phyloP scores from a whole-genome alignment of 169 alveolate genomes.

The Eimeria praecox region DNA sequence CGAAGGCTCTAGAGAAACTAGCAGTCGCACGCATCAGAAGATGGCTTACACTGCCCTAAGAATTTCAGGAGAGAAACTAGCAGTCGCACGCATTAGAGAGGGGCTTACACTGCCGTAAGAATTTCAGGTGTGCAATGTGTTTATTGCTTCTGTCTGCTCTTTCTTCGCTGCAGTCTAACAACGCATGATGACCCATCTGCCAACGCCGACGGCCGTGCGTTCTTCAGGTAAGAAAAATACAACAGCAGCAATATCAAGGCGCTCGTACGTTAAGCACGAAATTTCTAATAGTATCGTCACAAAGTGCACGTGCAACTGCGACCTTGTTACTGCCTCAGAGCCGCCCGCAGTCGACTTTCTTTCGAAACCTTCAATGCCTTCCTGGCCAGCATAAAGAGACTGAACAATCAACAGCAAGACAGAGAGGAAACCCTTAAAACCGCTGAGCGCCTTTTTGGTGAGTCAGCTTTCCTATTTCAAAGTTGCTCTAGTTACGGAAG shows the following conservation, averaged over 20 bases:
- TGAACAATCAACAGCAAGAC: conserved; percentile 91
- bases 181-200: conserved; percentile 55
- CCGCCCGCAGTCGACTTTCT: conserved; percentile 87
- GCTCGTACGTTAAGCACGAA: not conserved
- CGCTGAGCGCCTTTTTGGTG: conserved; percentile 81
- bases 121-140: not conserved
- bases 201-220: conserved; percentile 73
- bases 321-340: conserved; percentile 59
- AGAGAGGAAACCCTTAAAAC: conserved; percentile 83
- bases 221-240: conserved; percentile 24
- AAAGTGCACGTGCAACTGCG: not conserved
- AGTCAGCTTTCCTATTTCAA: not conserved
- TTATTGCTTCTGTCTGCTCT: not conserved
- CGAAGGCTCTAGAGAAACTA: not conserved
- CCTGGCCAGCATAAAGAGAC: conserved; percentile 90
- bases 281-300: not conserved
- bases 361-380: conserved; percentile 89
- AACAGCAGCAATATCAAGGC: not conserved
- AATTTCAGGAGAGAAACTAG: not conserved
- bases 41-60: not conserved
- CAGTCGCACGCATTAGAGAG: not conserved
- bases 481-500: not conserved
- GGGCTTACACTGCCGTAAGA: not conserved
- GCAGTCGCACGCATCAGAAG: not conserved
- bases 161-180: conserved; percentile 35